These are phyloP conservation scores for Apiospora marii DNA, from an alignment of 2,329 filamentous ascomycete genomes.

Conservation along the genomic window DNA sequence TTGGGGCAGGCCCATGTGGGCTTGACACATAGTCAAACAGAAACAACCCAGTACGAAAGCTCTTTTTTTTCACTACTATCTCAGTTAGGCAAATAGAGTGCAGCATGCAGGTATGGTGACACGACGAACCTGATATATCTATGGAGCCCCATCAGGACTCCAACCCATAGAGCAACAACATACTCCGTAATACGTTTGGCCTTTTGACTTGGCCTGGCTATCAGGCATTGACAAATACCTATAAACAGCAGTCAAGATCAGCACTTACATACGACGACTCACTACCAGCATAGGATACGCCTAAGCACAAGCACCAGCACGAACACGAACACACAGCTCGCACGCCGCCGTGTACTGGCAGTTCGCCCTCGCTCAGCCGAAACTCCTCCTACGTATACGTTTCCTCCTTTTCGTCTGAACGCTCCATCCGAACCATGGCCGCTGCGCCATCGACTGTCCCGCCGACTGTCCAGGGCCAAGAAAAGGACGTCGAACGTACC, in stretches of 20 bases:
- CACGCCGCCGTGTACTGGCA: not conserved
- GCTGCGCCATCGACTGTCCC: not conserved
- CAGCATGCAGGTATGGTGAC: not conserved
- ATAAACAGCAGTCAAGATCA: not conserved
- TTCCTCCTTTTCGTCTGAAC: not conserved
- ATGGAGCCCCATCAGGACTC: not conserved
- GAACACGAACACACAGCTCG: not conserved
- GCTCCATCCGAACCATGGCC: not conserved
- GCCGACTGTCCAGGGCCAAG: not conserved
- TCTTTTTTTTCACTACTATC: not conserved
- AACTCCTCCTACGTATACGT: not conserved
- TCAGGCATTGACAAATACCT: not conserved
- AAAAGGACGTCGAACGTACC: constrained; percentile 17
- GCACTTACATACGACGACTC: not conserved
- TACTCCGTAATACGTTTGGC: not conserved
- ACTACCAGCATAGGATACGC: not conserved
- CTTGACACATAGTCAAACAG: constrained; percentile 6
- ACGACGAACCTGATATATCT: constrained; percentile 9
- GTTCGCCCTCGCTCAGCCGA: not conserved
- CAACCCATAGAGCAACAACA: not conserved
- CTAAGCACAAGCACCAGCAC: no score
- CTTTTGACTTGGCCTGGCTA: not conserved
- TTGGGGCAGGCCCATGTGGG: not conserved
- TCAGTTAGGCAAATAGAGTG: constrained; percentile 15
- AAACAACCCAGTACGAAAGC: not conserved